These are phyloP conservation scores for Fusarium luffae DNA, from an alignment of 2,329 filamentous ascomycete genomes.

Conservation along the genomic window DNA sequence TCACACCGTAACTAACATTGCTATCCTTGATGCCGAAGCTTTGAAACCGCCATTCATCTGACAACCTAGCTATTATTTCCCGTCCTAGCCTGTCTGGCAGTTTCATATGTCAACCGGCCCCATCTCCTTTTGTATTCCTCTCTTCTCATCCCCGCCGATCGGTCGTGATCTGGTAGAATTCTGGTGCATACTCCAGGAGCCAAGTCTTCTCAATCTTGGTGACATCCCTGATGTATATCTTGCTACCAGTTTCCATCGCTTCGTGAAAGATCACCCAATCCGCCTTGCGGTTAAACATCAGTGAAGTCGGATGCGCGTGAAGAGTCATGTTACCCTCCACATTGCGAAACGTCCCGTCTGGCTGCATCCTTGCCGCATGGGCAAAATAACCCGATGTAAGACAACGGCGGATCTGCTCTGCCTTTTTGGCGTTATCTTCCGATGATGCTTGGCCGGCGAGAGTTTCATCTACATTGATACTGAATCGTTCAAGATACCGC, in stretches of 20 bases:
- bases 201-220: constrained; percentile 95
- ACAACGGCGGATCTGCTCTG: constrained; percentile 84
- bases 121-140: constrained; percentile 25
- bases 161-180: constrained; percentile 76
- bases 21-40: constrained; percentile 25
- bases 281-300: constrained; percentile 96
- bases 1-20: constrained; percentile 21
- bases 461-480: constrained; percentile 74
- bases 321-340: constrained; percentile 82
- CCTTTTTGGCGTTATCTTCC: constrained; percentile 53
- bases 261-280: constrained; percentile 98
- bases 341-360: constrained; percentile 88
- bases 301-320: constrained; percentile 88
- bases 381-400: constrained; percentile 92
- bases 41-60: constrained; percentile 38
- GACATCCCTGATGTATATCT: constrained; percentile 90
- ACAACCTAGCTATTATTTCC: constrained; percentile 9
- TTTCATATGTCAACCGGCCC: constrained; percentile 33
- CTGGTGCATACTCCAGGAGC: constrained; percentile 87
- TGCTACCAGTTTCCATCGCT: constrained; percentile 86
- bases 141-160: constrained; percentile 41
- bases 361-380: constrained; percentile 92
- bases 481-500: constrained; percentile 87
- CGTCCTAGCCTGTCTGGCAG: constrained; percentile 18
- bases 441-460: constrained; percentile 53